These are phyloP conservation scores for Fistulifera pelliculosa DNA, from an alignment of 108 stramenopile genomes.

Conservation along the genomic window DNA sequence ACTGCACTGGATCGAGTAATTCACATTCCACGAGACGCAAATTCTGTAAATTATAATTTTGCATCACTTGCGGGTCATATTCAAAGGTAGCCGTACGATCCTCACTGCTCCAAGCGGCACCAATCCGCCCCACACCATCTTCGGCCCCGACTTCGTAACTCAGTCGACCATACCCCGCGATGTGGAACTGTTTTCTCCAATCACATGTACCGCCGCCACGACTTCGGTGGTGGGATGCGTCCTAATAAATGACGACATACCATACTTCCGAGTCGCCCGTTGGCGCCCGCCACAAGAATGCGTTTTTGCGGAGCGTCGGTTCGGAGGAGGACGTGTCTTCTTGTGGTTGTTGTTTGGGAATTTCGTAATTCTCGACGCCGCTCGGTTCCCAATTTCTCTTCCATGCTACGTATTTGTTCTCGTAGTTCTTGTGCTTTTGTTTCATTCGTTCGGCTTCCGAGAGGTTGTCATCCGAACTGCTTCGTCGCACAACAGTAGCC, in stretches of 20 bases:
- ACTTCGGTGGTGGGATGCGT: conserved; percentile 58
- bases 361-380: conserved; percentile 9
- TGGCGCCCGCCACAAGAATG: conserved; percentile 67
- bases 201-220: conserved; percentile 69
- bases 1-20: conserved; percentile 69
- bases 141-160: conserved; percentile 83
- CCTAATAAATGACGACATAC: conserved; percentile 61
- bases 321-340: too few species aligned
- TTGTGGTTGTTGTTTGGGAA: too few species aligned
- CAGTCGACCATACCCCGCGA: conserved; percentile 71
- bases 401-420: conserved; percentile 58
- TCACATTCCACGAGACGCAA: conserved; percentile 69
- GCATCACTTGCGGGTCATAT: conserved; percentile 47
- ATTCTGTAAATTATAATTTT: conserved; percentile 72
- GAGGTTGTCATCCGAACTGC: too few species aligned
- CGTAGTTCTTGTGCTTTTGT: conserved; percentile 48
- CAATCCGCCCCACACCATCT: conserved; percentile 58
- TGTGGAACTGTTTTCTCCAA: conserved; percentile 48
- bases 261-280: conserved; percentile 74
- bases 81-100: conserved; percentile 60
- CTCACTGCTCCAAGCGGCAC: conserved; percentile 55
- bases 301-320: conserved; percentile 47
- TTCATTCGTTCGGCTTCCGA: conserved; percentile 40
- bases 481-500: too few species aligned
- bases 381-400: conserved; percentile 30